Evolutionary conservation across 2,329 filamentous ascomycete species (phyloP).

Genomic region (Colletotrichum eremochloae): DNA sequence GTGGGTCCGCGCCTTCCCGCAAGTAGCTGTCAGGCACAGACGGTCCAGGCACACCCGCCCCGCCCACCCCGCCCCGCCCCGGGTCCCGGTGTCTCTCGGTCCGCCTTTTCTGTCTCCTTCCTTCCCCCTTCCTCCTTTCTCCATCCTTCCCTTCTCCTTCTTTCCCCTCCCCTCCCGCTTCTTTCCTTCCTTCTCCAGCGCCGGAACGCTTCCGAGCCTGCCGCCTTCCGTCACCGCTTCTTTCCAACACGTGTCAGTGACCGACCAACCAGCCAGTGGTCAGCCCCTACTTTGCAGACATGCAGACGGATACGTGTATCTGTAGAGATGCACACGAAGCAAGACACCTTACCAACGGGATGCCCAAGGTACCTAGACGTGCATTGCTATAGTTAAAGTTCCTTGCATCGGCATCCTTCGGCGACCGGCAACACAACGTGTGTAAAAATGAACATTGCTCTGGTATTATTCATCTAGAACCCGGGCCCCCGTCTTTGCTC

Average conservation of each 20-base stretch:
- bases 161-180: neutral
- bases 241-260: neutral
- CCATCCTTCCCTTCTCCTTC: neutral
- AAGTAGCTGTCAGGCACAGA: slow-evolving; percentile 19
- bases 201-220: slow-evolving; percentile 24
- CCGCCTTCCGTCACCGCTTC: slow-evolving; percentile 9
- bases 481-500: neutral
- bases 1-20: neutral
- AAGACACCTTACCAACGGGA: too few species aligned
- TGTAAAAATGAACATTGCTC: neutral
- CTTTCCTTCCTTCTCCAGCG: neutral
- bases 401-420: neutral
- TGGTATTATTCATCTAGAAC: neutral
- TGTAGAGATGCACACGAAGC: too few species aligned
- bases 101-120: neutral
- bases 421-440: too few species aligned
- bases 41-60: slow-evolving; percentile 16
- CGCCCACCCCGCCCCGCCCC: neutral
- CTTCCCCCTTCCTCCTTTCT: neutral
- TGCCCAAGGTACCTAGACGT: neutral
- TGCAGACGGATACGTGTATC: neutral
- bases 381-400: neutral
- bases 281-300: neutral
- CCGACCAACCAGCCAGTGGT: neutral
- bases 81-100: neutral